Conservation (phyloP, 1,284 basidiomycete species). For the Mycena citricolor region DNA sequence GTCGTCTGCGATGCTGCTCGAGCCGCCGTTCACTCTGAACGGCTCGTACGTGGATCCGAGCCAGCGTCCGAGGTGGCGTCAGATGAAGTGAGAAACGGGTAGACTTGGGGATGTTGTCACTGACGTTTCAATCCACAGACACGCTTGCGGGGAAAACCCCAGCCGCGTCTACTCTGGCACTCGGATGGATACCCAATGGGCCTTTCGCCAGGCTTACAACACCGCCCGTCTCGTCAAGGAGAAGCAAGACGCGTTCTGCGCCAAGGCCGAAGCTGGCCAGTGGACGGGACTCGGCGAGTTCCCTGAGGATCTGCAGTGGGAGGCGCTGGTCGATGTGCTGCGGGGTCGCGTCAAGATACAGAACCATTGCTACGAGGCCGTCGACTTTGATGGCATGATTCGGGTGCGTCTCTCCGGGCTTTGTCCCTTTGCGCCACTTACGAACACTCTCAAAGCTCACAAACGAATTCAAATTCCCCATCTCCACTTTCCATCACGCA, state of each 20-base stretch:
- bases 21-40: conserved; percentile 52
- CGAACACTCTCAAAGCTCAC: conserved; percentile 46
- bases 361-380: conserved; percentile 21
- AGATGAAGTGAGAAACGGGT: conserved; percentile 56
- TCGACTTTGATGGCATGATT: conserved; percentile 20
- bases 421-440: conserved; percentile 55
- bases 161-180: conserved; percentile 41
- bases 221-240: conserved; percentile 64
- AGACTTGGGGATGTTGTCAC: conserved; percentile 25
- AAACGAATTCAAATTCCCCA: conserved; percentile 24
- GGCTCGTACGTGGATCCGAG: conserved; percentile 37
- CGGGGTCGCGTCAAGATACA: conserved; percentile 40
- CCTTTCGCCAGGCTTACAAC: conserved; percentile 59
- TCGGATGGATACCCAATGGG: conserved; percentile 64
- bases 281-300: conserved; percentile 47
- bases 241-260: conserved; percentile 64
- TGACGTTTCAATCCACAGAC: neutral
- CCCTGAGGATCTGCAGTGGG: conserved; percentile 52
- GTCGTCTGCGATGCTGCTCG: conserved; percentile 55
- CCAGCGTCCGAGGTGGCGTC: conserved; percentile 52
- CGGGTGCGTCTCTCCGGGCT: conserved; percentile 30
- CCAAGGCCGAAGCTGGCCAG: conserved; percentile 44
- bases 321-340: conserved; percentile 55
- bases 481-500: conserved; percentile 21
- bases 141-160: conserved; percentile 40